These are phyloP conservation scores for Detonula confervacea DNA, from an alignment of 352 stramenopile genomes.

Conservation along the genomic window DNA sequence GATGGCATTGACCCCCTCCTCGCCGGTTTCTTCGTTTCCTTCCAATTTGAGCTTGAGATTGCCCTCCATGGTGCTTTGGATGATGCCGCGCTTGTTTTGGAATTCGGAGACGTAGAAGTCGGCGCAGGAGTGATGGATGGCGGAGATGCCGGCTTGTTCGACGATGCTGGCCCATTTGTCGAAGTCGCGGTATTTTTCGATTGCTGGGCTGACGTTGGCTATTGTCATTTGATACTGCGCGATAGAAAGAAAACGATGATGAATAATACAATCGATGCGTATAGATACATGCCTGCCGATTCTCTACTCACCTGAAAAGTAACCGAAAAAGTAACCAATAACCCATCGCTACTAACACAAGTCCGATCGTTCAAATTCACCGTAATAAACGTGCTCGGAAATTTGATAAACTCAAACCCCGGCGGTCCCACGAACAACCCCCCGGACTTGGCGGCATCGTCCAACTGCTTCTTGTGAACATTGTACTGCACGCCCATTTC, in stretches of 20 bases:
- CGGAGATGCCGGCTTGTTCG: constrained; percentile 41
- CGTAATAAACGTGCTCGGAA: constrained; percentile 63
- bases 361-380: constrained; percentile 46
- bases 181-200: constrained; percentile 61
- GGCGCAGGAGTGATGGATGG: constrained; percentile 63
- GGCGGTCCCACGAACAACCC: constrained; percentile 58
- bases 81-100: constrained; percentile 60
- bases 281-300: no score
- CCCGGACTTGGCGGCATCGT: constrained; percentile 50
- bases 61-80: constrained; percentile 59
- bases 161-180: constrained; percentile 55
- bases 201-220: constrained; percentile 40
- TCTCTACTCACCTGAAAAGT: constrained; percentile 66
- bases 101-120: constrained; percentile 60
- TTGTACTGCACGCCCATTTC: constrained; percentile 51
- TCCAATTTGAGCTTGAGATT: constrained; percentile 66
- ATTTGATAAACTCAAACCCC: constrained; percentile 73
- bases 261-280: no score
- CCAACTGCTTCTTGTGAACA: constrained; percentile 57
- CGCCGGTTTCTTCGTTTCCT: constrained; percentile 31
- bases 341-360: constrained; percentile 61
- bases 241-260: neutral
- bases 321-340: constrained; percentile 52
- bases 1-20: constrained; percentile 59
- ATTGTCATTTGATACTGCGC: constrained; percentile 63